Conservation (phyloP, 1,284 basidiomycete genomes). For the Abortiporus biennis region DNA sequence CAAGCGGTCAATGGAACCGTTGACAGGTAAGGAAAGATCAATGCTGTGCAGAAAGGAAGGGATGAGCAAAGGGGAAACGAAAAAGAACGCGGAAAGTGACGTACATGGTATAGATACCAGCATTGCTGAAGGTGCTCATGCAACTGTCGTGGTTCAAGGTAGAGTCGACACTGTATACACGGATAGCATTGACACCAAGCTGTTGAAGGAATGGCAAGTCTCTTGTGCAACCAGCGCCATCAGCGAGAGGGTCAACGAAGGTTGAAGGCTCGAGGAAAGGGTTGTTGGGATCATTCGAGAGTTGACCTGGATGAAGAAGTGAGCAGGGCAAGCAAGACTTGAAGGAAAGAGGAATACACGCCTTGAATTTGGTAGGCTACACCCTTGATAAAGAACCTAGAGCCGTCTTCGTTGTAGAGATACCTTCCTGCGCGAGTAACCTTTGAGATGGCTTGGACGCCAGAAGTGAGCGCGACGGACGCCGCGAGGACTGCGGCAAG, state of each 20-base stretch:
- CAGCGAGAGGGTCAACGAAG: constrained; percentile 74
- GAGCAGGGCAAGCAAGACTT: not conserved
- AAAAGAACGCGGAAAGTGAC: constrained; percentile 19
- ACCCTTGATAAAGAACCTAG: constrained; percentile 87
- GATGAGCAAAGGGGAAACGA: constrained; percentile 8
- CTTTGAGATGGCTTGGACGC: constrained; percentile 49
- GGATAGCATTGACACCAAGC: constrained; percentile 69
- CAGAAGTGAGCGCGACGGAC: constrained; percentile 25
- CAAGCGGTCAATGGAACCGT: constrained; percentile 80
- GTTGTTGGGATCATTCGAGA: constrained; percentile 45
- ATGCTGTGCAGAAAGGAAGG: constrained; percentile 43
- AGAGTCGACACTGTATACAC: constrained; percentile 83
- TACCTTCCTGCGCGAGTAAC: constrained; percentile 69
- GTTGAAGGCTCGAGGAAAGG: constrained; percentile 75
- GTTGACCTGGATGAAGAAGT: constrained; percentile 15
- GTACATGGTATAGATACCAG: constrained; percentile 86
- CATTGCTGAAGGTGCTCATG: constrained; percentile 72
- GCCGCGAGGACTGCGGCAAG: constrained; percentile 19
- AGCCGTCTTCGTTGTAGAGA: constrained; percentile 69
- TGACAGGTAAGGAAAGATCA: constrained; percentile 79
- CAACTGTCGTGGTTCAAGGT: constrained; percentile 81
- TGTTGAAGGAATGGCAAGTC: constrained; percentile 75
- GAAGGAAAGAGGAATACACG: constrained; percentile 19
- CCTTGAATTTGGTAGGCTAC: constrained; percentile 89
- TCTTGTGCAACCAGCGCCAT: constrained; percentile 63